Conservation (phyloP, 208 protist genomes). For the Porcisia deanei region DNA sequence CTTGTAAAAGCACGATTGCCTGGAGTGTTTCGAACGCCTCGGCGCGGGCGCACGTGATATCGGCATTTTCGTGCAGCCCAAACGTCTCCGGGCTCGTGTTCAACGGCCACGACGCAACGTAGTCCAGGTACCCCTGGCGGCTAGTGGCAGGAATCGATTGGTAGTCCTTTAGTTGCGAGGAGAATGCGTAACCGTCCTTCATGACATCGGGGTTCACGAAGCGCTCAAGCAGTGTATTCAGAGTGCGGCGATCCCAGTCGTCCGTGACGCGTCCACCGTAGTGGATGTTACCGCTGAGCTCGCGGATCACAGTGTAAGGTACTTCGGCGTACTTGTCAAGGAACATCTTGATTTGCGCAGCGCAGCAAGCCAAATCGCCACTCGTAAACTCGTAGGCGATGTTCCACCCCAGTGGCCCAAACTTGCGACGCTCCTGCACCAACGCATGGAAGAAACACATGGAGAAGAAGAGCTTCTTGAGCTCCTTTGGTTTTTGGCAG, state of each 20-base stretch:
- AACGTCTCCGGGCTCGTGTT: constrained; percentile 96
- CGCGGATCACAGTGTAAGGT: constrained; percentile 97
- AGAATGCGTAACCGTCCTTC: constrained; percentile 91
- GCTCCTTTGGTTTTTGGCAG: constrained; percentile 86
- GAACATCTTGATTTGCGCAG: constrained; percentile 94
- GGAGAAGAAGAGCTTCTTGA: constrained; percentile 97
- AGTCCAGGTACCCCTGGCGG: constrained; percentile 88
- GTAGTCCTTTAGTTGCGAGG: constrained; percentile 71
- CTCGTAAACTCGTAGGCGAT: constrained; percentile 98
- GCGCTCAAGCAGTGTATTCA: constrained; percentile 94
- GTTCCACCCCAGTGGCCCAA: constrained; percentile 99
- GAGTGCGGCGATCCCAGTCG: constrained; percentile 96
- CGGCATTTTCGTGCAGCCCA: constrained; percentile 98
- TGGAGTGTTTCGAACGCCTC: constrained; percentile 93
- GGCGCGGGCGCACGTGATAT: constrained; percentile 95
- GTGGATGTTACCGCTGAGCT: constrained; percentile 97
- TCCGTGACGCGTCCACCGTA: constrained; percentile 99
- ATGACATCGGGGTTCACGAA: constrained; percentile 94
- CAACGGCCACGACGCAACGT: constrained; percentile 93
- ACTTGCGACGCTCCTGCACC: constrained; percentile 98
- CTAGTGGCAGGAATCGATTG: constrained; percentile 73
- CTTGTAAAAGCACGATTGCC: constrained; percentile 82
- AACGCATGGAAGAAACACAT: constrained; percentile 98
- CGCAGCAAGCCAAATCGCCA: constrained; percentile 95
- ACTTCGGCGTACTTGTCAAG: constrained; percentile 96